Conservation (phyloP, 1,284 basidiomycete genomes). For the Pseudozyma hubeiensis region DNA sequence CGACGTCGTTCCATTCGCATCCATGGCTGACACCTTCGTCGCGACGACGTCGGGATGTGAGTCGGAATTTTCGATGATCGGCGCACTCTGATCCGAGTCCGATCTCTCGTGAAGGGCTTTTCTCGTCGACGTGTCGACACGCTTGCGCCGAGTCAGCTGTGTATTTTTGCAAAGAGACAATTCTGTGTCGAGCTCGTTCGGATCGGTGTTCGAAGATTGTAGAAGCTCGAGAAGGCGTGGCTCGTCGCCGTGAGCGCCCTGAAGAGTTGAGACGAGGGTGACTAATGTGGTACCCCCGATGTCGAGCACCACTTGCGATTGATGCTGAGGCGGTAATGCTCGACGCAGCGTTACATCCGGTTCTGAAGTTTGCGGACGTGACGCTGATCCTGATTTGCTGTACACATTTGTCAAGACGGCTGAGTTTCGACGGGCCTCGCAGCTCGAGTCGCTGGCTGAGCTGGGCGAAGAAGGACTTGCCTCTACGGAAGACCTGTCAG, state of each 20-base stretch:
- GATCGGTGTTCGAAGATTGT: not conserved
- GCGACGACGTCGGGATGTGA: not conserved
- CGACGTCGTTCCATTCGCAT: not conserved
- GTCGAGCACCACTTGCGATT: slow-evolving; percentile 16
- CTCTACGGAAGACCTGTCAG: not conserved
- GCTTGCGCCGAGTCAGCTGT: slow-evolving; percentile 6
- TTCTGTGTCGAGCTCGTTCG: not conserved
- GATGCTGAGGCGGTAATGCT: slow-evolving; percentile 11
- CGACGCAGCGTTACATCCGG: too few species aligned
- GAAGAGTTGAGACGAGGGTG: slow-evolving; percentile 24
- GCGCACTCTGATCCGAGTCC: slow-evolving; percentile 2
- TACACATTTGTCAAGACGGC: too few species aligned
- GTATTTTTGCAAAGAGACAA: not conserved
- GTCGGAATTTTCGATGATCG: not conserved
- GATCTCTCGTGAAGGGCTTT: not conserved
- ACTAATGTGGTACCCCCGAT: slow-evolving; percentile 29
- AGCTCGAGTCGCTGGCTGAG: not conserved
- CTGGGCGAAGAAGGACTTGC: not conserved
- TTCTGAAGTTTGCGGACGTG: too few species aligned
- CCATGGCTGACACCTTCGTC: not conserved
- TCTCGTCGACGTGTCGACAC: slow-evolving; percentile 9
- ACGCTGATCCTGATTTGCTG: too few species aligned
- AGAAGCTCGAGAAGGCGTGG: slow-evolving; percentile 14
- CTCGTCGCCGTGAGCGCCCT: slow-evolving; percentile 12
- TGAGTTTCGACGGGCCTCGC: too few species aligned